Base-by-base conservation (phyloP, 2,329 filamentous ascomycete species). In the Fusarium sp. region DNA sequence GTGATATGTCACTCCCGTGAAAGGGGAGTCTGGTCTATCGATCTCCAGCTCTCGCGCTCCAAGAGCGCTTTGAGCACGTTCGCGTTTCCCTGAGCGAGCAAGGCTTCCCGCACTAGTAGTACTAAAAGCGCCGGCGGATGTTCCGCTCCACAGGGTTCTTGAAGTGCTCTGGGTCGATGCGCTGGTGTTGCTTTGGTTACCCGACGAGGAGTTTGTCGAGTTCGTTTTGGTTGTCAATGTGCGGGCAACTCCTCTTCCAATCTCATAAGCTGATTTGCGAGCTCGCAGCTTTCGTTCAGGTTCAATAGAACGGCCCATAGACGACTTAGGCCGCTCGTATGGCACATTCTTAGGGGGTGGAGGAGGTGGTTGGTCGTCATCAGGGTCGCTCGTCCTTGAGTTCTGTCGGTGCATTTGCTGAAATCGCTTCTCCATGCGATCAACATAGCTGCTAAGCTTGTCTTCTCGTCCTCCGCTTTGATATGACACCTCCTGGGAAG, bases 21-120 rank as follows among this genome's bases (percentile, higher is more conserved):
- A 88, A 3, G 88, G 88, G 1, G 87, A 87, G 37, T 86, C 86
- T 3, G 88, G 86, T 20, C 88, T 83, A 40, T 85, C 85, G 21
- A 76, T 63, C 18, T 87, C 87, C 72, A 80, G 80, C 17, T 87
- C 88, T 23, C 86, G 84, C 56, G 86, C 84, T 39, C 87, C 89
- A 68, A 92, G 79, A 5, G 88, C 88, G 74, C 90, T 93, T 66
- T 88, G 87, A 17, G 90, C 84, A 64, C 90, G 76, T 69, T 84
- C 84, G 62, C 90, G 76, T 69, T 84, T 79, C 74, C 90, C 91
- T 74, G 92, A 91, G 63, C 94, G 88, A 29, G 94, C 94, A 67
- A 96, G 88, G 79, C 95, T 98, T 53, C 94, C 96, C 17, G 96
- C 96, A 79, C 96, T 98, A 17, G 96, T 98, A 49, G 94, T 92